Evolutionary conservation across 192 early-diverging fungal genomes (phyloP).

Genomic region (Phlyctochytrium arcticum): DNA sequence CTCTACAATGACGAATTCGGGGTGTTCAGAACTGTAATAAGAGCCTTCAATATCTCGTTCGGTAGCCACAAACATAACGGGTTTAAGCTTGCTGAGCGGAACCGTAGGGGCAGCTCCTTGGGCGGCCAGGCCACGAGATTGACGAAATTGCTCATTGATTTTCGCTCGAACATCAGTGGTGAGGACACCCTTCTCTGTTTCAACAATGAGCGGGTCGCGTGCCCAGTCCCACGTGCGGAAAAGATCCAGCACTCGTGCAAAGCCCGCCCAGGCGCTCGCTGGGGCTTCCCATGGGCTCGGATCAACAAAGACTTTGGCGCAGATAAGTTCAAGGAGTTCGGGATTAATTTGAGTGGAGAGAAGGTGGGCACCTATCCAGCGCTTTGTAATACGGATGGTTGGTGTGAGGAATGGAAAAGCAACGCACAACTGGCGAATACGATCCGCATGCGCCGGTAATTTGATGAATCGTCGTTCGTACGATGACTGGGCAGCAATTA

Average conservation of each 20-base stretch:
- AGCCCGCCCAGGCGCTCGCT: conserved; percentile 65
- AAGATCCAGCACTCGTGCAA: conserved; percentile 69
- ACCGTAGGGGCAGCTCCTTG: no score
- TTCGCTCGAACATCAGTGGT: conserved; percentile 25
- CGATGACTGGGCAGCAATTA: neutral
- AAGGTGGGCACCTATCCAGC: conserved; percentile 84
- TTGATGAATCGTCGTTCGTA: conserved; percentile 35
- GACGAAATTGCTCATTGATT: conserved; percentile 45
- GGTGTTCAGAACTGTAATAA: conserved; percentile 56
- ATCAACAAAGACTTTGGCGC: conserved; percentile 66
- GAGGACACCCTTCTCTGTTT: conserved; percentile 62
- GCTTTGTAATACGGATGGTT: conserved; percentile 83
- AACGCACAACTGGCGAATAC: conserved; percentile 72
- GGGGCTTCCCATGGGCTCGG: conserved; percentile 53
- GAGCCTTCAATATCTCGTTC: conserved; percentile 53
- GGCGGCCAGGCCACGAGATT: neutral
- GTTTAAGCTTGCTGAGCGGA: neutral
- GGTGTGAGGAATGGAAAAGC: conserved; percentile 68
- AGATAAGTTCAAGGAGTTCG: conserved; percentile 76
- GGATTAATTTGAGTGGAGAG: conserved; percentile 54
- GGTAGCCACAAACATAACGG: conserved; percentile 64
- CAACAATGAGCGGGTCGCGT: conserved; percentile 72
- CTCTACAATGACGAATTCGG: conserved; percentile 53
- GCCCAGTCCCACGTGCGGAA: conserved; percentile 73
- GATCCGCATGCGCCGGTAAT: conserved; percentile 53